Evolutionary conservation across 1,139 yeast species (phyloP).

Genomic region (Eremothecium sinecaudum): DNA sequence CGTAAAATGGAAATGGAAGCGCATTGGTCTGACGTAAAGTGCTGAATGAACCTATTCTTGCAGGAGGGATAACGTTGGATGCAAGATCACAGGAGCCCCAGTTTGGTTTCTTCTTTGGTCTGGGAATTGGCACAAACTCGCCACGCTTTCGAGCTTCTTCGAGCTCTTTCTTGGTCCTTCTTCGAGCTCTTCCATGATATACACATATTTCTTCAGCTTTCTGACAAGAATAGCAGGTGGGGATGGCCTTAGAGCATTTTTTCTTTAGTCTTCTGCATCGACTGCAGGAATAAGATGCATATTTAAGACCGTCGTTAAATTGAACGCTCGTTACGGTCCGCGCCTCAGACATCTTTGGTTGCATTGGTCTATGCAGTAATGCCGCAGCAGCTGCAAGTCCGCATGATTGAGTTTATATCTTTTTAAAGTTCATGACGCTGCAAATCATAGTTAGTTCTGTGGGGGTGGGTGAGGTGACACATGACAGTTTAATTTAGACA

Average conservation of each 20-base stretch:
- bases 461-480: too few species aligned
- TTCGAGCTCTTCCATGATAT: conserved; percentile 37
- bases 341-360: background rate
- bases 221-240: conserved; percentile 39
- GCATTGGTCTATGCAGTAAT: too few species aligned
- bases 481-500: too few species aligned
- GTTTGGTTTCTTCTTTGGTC: conserved; percentile 5
- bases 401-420: too few species aligned
- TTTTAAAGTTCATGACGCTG: too few species aligned
- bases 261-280: conserved; percentile 41
- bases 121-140: conserved; percentile 15
- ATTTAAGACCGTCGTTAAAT: too few species aligned
- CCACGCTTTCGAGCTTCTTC: conserved; percentile 24
- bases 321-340: background rate
- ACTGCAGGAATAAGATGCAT: conserved; percentile 34
- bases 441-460: too few species aligned
- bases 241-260: conserved; percentile 40
- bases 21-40: background rate
- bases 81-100: background rate
- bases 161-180: conserved; percentile 35
- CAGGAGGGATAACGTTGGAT: background rate
- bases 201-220: conserved; percentile 35
- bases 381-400: too few species aligned
- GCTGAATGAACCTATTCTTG: background rate
- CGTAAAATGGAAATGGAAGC: too few species aligned